A percentile compares a stretch with the other conserved stretches of the same genome.
Conservation (phyloP, 2,329 filamentous ascomycete species). For the Aspergillus phoenicis region DNA sequence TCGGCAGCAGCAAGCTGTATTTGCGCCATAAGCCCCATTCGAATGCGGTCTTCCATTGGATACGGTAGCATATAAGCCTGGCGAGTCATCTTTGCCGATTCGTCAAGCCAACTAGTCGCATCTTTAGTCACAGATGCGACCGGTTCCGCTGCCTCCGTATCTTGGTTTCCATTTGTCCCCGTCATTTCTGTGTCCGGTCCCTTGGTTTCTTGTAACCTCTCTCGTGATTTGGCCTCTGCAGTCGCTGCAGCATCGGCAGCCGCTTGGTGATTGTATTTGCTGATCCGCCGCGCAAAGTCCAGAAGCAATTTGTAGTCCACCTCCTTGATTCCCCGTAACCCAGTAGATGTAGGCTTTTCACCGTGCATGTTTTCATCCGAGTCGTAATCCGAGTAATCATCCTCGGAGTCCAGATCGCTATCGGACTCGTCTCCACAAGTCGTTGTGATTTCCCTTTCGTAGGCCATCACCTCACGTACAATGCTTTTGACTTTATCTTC, state of each 20-base stretch:
- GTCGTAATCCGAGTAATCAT: constrained; percentile 29
- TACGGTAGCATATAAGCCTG: constrained; percentile 48
- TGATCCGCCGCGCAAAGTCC: constrained; percentile 50
- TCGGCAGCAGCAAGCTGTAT: constrained; percentile 48
- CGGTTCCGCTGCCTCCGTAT: constrained; percentile 29
- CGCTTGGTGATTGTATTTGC: constrained; percentile 50
- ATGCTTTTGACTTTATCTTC: constrained; percentile 47
- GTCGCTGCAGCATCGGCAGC: constrained; percentile 46
- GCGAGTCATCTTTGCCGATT: constrained; percentile 44
- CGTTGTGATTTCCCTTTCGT: constrained; percentile 44
- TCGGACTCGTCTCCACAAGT: constrained; percentile 38
- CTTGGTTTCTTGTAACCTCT: constrained; percentile 23
- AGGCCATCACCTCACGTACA: constrained; percentile 42
- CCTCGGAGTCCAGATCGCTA: constrained; percentile 31
- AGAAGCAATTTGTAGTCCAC: constrained; percentile 49
- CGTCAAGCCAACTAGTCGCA: constrained; percentile 45
- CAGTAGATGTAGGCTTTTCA: constrained; percentile 12
- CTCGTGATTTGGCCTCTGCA: constrained; percentile 20
- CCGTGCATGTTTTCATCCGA: constrained; percentile 13
- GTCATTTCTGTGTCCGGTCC: constrained; percentile 37
- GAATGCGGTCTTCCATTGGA: constrained; percentile 48
- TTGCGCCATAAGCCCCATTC: constrained; percentile 50
- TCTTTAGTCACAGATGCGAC: constrained; percentile 44
- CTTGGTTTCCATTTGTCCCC: constrained; percentile 31
- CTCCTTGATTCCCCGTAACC: constrained; percentile 32